phyloP scores from a whole-genome alignment of 768 basidiomycete species.

The Boletus coccyginus region DNA sequence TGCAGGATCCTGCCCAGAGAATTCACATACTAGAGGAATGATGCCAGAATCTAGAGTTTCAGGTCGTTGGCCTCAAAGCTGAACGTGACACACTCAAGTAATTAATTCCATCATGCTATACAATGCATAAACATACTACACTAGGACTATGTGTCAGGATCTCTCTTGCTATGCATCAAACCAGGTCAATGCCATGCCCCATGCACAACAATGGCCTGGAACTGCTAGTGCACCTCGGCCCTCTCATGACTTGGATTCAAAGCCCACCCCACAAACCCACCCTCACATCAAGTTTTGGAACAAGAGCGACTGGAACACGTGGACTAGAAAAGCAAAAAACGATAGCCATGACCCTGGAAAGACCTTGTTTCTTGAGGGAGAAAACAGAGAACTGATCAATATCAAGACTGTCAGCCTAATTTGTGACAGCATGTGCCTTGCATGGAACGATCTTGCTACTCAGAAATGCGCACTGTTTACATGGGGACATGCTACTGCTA shows the following conservation, averaged over 20 bases:
- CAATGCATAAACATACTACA: background rate
- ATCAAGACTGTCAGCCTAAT: background rate
- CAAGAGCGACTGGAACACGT: background rate
- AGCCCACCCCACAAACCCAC: background rate
- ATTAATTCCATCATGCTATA: background rate
- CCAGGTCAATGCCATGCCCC: background rate
- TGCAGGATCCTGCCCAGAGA: background rate
- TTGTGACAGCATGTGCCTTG: background rate
- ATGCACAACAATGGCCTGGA: no score
- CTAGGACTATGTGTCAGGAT: background rate
- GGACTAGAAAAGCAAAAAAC: background rate
- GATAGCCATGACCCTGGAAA: no score
- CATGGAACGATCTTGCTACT: constrained; percentile 2
- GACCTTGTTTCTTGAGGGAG: background rate
- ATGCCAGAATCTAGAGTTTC: background rate
- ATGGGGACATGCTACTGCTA: constrained; percentile 2
- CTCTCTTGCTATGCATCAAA: background rate
- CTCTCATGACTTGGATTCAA: background rate
- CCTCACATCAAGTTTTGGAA: background rate
- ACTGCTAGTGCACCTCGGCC: background rate
- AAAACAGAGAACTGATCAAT: background rate
- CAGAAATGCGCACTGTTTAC: background rate
- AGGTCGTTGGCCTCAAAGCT: background rate
- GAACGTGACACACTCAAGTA: background rate
- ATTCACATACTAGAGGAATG: background rate